These are phyloP conservation scores for Colletotrichum liriopes DNA, from an alignment of 2,329 filamentous ascomycete genomes.

Conservation along the genomic window DNA sequence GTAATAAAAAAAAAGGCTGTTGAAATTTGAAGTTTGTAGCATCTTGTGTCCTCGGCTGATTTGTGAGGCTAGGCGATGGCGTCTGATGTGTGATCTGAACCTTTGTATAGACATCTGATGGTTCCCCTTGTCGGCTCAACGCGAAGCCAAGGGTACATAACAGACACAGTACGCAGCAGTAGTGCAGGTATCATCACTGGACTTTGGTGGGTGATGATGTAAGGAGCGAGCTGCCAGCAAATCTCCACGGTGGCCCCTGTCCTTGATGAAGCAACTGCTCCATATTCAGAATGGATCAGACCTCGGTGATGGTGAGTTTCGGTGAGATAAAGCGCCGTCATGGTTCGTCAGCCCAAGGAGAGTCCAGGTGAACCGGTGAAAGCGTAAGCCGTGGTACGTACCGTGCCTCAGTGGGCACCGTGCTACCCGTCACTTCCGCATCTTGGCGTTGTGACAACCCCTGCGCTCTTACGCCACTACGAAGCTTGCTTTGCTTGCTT, in stretches of 20 bases:
- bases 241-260: background rate
- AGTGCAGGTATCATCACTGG: background rate
- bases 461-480: constrained; percentile 29
- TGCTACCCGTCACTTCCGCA: background rate
- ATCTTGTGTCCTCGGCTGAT: background rate
- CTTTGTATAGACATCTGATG: background rate
- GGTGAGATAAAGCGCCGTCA: background rate
- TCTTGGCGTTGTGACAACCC: constrained; percentile 22
- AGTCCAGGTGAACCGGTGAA: background rate
- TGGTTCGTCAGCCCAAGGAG: background rate
- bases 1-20: background rate
- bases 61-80: background rate
- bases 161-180: background rate
- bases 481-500: constrained; percentile 27
- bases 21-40: background rate
- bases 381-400: background rate
- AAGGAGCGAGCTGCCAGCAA: background rate
- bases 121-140: background rate
- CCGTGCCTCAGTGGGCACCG: constrained; percentile 1
- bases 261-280: background rate
- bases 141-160: background rate
- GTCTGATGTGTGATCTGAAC: background rate
- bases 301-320: background rate
- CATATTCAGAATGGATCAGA: background rate
- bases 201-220: background rate